These are phyloP conservation scores for Phaffia rhodozyma DNA, from an alignment of 1,284 basidiomycete genomes.

Conservation along the genomic window DNA sequence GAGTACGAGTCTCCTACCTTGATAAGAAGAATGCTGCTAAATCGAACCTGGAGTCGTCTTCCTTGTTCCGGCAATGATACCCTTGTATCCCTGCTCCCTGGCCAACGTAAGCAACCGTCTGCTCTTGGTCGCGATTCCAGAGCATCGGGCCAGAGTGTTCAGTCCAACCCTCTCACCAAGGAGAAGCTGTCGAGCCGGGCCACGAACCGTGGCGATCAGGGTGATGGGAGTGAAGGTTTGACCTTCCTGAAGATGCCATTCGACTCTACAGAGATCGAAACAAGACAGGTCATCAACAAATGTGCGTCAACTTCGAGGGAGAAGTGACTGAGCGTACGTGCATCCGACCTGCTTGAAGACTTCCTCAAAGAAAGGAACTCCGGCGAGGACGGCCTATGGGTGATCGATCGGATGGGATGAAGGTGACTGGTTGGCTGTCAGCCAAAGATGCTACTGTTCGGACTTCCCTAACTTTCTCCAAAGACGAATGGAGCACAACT, in stretches of 20 bases:
- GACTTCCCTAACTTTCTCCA: slow-evolving; percentile 24
- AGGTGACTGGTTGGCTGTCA: not conserved
- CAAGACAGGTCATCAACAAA: not conserved
- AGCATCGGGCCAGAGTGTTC: slow-evolving; percentile 88
- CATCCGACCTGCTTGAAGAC: slow-evolving; percentile 83
- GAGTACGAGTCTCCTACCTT: not conserved
- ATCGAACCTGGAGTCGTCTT: slow-evolving; percentile 86
- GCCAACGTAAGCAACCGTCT: slow-evolving; percentile 40
- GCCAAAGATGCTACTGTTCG: no score
- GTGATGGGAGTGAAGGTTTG: slow-evolving; percentile 63
- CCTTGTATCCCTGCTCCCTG: slow-evolving; percentile 62
- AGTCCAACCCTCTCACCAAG: slow-evolving; percentile 89
- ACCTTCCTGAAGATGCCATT: slow-evolving; percentile 86
- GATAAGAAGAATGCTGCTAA: not conserved
- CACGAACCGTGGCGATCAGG: slow-evolving; percentile 83
- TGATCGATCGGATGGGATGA: not conserved
- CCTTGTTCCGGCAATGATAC: slow-evolving; percentile 85
- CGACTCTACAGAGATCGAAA: slow-evolving; percentile 48
- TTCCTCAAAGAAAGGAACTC: slow-evolving; percentile 90
- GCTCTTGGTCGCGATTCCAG: slow-evolving; percentile 70
- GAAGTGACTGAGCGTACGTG: slow-evolving; percentile 47
- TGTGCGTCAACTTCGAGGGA: not conserved
- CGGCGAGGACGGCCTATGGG: slow-evolving; percentile 67
- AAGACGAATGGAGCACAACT: not conserved
- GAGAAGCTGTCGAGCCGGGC: slow-evolving; percentile 77